phyloP scores from a whole-genome alignment of 2,329 filamentous ascomycete species.

The Fusarium siculi region DNA sequence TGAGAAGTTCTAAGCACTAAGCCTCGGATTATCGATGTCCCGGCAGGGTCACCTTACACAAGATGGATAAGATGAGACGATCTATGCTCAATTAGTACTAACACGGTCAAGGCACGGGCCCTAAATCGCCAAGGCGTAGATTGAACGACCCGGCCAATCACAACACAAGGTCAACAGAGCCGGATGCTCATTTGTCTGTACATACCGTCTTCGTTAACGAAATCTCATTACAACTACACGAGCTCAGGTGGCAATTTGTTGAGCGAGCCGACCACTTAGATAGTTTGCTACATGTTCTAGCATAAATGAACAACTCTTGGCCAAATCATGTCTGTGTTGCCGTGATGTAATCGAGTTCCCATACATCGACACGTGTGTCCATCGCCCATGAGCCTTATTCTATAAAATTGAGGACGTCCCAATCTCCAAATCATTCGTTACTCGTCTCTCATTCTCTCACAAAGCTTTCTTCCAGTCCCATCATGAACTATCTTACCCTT shows the following conservation, averaged over 20 bases:
- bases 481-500: not conserved
- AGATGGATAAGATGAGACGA: not conserved
- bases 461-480: rapidly evolving
- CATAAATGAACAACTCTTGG: rapidly evolving
- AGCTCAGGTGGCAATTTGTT: not conserved
- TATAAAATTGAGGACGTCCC: not conserved
- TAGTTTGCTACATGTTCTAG: rapidly evolving
- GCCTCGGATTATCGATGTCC: not conserved
- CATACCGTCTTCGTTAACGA: not conserved
- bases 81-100: not conserved
- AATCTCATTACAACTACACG: not conserved
- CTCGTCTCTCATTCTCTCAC: rapidly evolving
- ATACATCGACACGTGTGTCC: not conserved
- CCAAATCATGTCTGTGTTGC: rapidly evolving
- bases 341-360: not conserved
- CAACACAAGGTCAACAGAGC: rapidly evolving
- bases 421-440: rapidly evolving
- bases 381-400: not conserved
- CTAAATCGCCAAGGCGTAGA: not conserved
- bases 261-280: not conserved
- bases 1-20: not conserved
- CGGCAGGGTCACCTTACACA: no score
- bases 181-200: not conserved
- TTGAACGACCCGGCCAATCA: not conserved
- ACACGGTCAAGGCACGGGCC: not conserved